phyloP scores from a whole-genome alignment of 75 land plant species.

The Sequoiadendron giganteum region DNA sequence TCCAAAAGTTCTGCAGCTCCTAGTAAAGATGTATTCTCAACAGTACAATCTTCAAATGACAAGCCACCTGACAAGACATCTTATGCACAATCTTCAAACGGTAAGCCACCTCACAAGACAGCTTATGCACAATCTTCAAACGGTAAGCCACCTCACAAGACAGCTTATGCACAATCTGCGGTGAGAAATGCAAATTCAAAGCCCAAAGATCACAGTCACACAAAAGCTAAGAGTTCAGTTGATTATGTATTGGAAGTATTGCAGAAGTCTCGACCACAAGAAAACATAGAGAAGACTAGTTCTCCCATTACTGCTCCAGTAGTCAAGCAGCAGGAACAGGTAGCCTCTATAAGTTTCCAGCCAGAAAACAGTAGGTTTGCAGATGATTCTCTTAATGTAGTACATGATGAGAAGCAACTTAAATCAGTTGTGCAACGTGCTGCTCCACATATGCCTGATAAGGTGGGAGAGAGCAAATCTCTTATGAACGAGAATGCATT shows the following conservation, averaged over 20 bases:
- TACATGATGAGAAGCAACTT: background rate
- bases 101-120: no score
- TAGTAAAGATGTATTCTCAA: background rate
- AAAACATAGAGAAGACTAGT: background rate
- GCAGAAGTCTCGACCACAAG: background rate
- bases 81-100: no score
- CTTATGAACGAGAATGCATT: background rate
- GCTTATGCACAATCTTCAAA: background rate
- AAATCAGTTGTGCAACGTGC: background rate
- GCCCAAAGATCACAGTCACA: background rate
- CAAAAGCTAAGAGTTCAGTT: background rate
- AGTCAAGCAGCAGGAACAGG: background rate
- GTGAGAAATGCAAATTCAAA: background rate
- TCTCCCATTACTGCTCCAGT: background rate
- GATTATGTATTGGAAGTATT: background rate
- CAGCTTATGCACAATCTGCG: background rate
- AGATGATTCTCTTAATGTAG: background rate
- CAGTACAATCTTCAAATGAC: background rate
- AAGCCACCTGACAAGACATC: background rate
- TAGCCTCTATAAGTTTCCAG: background rate
- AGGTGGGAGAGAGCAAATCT: background rate
- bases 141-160: background rate
- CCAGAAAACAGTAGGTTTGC: background rate
- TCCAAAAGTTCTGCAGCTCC: background rate
- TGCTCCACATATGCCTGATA: background rate